Conservation (phyloP, 257 asterid genomes). For the Coffea eugenioides region DNA sequence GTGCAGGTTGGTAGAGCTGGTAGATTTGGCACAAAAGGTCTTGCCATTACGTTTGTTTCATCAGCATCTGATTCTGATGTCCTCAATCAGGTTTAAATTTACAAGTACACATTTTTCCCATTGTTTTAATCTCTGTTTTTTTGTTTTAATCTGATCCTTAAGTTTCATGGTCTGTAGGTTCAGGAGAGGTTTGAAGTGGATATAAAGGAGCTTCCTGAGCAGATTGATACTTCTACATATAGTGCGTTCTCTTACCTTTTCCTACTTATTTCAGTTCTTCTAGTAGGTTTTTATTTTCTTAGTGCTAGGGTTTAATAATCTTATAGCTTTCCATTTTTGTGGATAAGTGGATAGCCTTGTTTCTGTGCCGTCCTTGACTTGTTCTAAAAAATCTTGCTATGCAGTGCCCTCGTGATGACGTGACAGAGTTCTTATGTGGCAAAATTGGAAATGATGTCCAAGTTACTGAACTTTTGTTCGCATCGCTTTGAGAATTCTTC, state of each 20-base stretch:
- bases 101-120: not conserved
- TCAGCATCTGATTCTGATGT: slow-evolving; percentile 94
- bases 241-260: slow-evolving; percentile 43
- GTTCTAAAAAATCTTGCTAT: not conserved
- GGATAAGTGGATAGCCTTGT: not conserved
- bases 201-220: slow-evolving; percentile 81
- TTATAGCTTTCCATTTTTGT: not conserved
- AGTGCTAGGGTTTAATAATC: not conserved
- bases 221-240: slow-evolving; percentile 82
- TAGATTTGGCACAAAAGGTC: slow-evolving; percentile 91
- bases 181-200: slow-evolving; percentile 88
- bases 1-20: slow-evolving; percentile 93
- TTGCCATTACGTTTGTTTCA: slow-evolving; percentile 89
- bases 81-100: slow-evolving; percentile 63
- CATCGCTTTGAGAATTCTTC: not conserved
- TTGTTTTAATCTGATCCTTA: not conserved
- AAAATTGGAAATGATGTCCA: not conserved
- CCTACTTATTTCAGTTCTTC: not conserved
- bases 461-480: not conserved
- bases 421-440: not conserved
- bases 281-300: not conserved
- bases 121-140: not conserved
- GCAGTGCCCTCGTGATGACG: slow-evolving; percentile 26
- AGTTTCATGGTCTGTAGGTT: slow-evolving; percentile 43
- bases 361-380: not conserved